Evolutionary conservation across 2,329 filamentous ascomycete genomes (phyloP), one percentile per base, ranked within the genome.

Genomic region (Colletotrichum cordylinicola): DNA sequence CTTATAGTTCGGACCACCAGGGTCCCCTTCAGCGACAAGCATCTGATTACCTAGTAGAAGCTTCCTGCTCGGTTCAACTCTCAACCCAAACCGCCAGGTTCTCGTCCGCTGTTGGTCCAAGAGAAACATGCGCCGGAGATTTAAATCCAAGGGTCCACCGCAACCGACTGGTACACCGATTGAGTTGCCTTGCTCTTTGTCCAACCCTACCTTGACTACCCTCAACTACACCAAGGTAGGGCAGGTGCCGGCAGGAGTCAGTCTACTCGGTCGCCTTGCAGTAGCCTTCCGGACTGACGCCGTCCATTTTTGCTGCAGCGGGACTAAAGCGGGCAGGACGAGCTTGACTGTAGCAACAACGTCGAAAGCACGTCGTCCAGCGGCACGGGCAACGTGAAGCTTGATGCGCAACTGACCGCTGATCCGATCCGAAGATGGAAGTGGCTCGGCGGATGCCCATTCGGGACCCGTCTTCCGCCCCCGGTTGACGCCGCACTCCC

Each of bases 51-150:
- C n/a, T 48, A n/a, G 39, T 2, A 48, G 24, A 66, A 10, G 24
- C 37, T 31, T 39, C 9, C 43, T 15, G 4, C 31, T 8, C 21
- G 21, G 21, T 29, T 29, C 33, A 13, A 31, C 37, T 55, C 18
- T 67, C 15, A 39, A 27, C 27, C 60, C 35, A 29, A 37, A 68
- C 60, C 39, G 15, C 15, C 37, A 35, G 21, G 24, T 56, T 37
- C 33, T 58, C 56, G 56, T 33, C 27, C 27, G n/a, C 52, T 18
- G 60, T 60, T 66, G 55, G 39, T 67, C 39, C 16, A 35, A 56
- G 56, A 73, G 73, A 64, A 60, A 75, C 70, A 74, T 60, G 48
- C 64, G 56, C 65, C 70, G 74, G 70, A 69, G 43, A 75, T 74
- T 75, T 69, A 65, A 75, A 65, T 60, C 31, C 67, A 61, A 68